Evolutionary conservation across 179 eudicot species (phyloP), one percentile per base, ranked within the genome.

Genomic region (Carnegiea gigantea): DNA sequence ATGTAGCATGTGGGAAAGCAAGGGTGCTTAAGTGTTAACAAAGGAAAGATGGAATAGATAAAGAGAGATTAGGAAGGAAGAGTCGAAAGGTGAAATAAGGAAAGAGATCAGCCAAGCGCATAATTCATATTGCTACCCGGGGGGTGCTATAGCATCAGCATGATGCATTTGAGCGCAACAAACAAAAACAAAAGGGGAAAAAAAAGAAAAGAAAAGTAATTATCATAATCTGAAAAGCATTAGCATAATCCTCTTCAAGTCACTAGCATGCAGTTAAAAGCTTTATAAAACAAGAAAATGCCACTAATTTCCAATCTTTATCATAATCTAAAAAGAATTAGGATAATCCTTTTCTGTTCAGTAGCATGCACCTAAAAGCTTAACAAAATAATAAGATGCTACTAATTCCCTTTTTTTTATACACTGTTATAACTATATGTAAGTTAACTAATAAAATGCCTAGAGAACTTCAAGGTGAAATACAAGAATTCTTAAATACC

Each of bases 181-280:
- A 33, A 33, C 36, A 33, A 33, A 33, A 40, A 7, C 8, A 40
- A 40, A 40, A 5, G 8, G 9, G 6, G 6, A 40, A 38, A 7
- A 40, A 40, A 60, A 60, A 60, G n/a, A 17, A 57, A 20, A 57
- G 44, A n/a, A 60, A 14, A 10, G 71, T 6, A 65, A 24, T 14
- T 65, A 65, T 62, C 68, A n/a, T 62, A 62, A 62, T 62, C 26
- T 62, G 28, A 23, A n/a, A 62, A 62, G 68, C 68, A 62, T 26
- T 65, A 65, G 38, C 26, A 26, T 3, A 65, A 24, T 11, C 38
- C 33, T 26, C 14, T 7, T n/a, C 71, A 11, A 65, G 6, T n/a
- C 12, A 24, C 7, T 18, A 28, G 71, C 36, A 65, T 26, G 26
- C 17, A 65, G 5, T 11, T 65, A 65, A 65, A 65, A 24, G 38